These are phyloP conservation scores for Pezicula neosporulosa DNA, from an alignment of 2,329 filamentous ascomycete genomes.

Conservation along the genomic window DNA sequence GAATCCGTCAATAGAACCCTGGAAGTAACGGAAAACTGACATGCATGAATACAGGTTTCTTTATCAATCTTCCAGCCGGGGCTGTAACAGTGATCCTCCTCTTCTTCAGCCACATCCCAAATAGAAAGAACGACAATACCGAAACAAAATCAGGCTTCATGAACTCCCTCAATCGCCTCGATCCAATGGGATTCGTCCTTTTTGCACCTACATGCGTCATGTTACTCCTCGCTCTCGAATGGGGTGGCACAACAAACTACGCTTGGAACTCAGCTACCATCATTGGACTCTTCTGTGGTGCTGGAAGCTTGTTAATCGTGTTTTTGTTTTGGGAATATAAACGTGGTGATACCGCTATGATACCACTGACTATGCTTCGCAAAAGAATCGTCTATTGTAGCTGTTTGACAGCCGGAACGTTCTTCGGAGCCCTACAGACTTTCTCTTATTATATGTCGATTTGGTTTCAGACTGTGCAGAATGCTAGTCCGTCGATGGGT, in stretches of 20 bases:
- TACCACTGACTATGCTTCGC: constrained; percentile 16
- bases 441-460: constrained; percentile 24
- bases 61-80: constrained; percentile 1
- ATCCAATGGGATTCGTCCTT: constrained; percentile 27
- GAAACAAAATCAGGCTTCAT: background rate
- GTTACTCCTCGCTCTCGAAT: constrained; percentile 30
- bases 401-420: constrained; percentile 1
- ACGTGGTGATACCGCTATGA: constrained; percentile 21
- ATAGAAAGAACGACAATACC: constrained; percentile 4
- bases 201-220: constrained; percentile 27
- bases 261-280: constrained; percentile 21
- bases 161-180: constrained; percentile 21
- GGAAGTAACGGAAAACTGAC: background rate
- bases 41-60: background rate
- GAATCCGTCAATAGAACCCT: background rate
- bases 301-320: constrained; percentile 7
- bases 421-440: constrained; percentile 8
- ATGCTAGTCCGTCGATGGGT: constrained; percentile 17
- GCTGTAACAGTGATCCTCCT: background rate
- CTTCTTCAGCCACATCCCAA: constrained; percentile 18
- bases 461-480: constrained; percentile 29
- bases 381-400: constrained; percentile 15
- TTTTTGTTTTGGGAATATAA: constrained; percentile 20
- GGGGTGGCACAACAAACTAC: constrained; percentile 26
- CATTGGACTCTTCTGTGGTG: constrained; percentile 19